phyloP scores from a whole-genome alignment of 2,329 filamentous ascomycete species.

The Colletotrichum cuscutae region DNA sequence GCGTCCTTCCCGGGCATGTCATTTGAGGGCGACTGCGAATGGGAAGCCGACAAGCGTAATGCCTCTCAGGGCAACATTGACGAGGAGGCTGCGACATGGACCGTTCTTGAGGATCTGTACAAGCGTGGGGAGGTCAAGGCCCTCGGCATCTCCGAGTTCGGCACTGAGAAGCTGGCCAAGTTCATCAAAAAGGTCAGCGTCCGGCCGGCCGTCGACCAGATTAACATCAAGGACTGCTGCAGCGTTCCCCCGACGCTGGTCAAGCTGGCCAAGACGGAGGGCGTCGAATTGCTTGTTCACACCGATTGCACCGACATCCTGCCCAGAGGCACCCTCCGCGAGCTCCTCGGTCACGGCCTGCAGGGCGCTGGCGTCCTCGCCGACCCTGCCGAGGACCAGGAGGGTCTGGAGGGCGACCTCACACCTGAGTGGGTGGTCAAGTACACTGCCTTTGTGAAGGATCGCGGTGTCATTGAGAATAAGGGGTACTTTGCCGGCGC shows the following conservation, averaged over 20 bases:
- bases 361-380: conserved; percentile 82
- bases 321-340: conserved; percentile 83
- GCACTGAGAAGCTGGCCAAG: conserved; percentile 80
- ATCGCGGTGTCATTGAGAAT: conserved; percentile 95
- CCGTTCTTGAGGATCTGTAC: conserved; percentile 79
- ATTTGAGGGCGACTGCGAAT: conserved; percentile 93
- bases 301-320: conserved; percentile 94
- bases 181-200: conserved; percentile 79
- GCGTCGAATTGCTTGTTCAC: conserved; percentile 91
- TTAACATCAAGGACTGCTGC: conserved; percentile 96
- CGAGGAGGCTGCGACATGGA: conserved; percentile 76
- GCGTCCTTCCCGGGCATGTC: conserved; percentile 93
- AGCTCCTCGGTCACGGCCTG: conserved; percentile 79
- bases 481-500: conserved; percentile 97
- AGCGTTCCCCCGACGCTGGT: conserved; percentile 91
- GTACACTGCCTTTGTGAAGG: conserved; percentile 92
- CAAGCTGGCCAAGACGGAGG: conserved; percentile 82
- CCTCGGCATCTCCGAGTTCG: conserved; percentile 92
- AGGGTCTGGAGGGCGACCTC: conserved; percentile 79
- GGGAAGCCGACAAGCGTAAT: conserved; percentile 73
- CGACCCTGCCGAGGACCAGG: conserved; percentile 58
- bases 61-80: conserved; percentile 72
- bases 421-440: conserved; percentile 95
- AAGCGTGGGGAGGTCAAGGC: conserved; percentile 76
- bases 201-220: conserved; percentile 88